These are phyloP conservation scores for Fragilaria radians DNA, from an alignment of 108 stramenopile species.

Conservation along the genomic window DNA sequence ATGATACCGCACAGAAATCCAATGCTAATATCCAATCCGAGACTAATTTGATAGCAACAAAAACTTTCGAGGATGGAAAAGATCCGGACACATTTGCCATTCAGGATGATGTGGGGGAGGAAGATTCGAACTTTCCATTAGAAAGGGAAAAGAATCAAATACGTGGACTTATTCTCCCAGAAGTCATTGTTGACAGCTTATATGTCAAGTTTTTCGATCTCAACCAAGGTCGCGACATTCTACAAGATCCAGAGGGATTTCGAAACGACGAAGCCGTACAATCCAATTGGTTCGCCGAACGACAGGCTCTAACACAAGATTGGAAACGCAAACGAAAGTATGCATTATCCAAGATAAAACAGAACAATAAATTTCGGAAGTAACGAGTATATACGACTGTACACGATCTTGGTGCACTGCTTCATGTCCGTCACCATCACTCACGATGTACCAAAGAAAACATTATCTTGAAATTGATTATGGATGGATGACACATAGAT, in stretches of 20 bases:
- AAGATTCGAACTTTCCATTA: constrained; percentile 1
- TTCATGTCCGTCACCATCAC: too few species aligned
- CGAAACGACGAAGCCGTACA: constrained; percentile 31
- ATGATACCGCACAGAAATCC: too few species aligned
- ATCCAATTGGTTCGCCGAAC: constrained; percentile 57
- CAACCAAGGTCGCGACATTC: constrained; percentile 53
- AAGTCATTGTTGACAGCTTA: constrained; percentile 37
- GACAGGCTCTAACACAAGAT: constrained; percentile 59
- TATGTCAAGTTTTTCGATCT: constrained; percentile 43
- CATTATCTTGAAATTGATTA: too few species aligned
- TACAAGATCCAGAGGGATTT: constrained; percentile 42
- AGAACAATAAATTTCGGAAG: constrained; percentile 19
- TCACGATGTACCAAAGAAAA: too few species aligned
- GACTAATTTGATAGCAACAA: too few species aligned
- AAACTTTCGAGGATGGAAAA: too few species aligned
- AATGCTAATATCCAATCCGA: too few species aligned
- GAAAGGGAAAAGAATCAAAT: constrained; percentile 9
- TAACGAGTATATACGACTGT: too few species aligned
- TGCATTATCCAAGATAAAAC: constrained; percentile 53
- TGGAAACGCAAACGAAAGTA: constrained; percentile 81
- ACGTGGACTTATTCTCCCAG: constrained; percentile 33
- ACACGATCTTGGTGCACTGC: too few species aligned
- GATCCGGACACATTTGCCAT: neutral
- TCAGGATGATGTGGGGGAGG: neutral
- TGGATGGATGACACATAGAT: too few species aligned